Evolutionary conservation across 1,139 yeast genomes (phyloP).

Genomic region (Candida sp.): DNA sequence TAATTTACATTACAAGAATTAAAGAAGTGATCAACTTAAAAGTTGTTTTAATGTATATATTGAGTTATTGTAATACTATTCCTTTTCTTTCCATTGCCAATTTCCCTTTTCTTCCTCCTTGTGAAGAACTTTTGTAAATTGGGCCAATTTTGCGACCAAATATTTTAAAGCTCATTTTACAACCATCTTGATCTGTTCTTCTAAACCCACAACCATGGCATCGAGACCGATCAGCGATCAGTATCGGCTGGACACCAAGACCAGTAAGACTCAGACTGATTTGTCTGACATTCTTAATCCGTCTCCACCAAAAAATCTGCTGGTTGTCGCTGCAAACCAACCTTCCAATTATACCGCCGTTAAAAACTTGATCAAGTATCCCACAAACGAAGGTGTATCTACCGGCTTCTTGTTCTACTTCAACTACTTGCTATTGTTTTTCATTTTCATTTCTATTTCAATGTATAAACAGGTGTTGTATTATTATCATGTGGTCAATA

Average conservation of each 20-base stretch:
- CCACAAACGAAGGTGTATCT: neutral
- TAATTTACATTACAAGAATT: no score
- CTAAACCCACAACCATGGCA: neutral
- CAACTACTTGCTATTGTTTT: constrained; percentile 38
- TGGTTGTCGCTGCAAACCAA: neutral
- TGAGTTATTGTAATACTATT: no score
- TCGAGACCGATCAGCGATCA: neutral
- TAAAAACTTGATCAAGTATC: neutral
- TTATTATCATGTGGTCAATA: constrained; percentile 50
- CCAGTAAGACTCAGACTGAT: neutral
- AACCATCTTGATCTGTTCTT: neutral
- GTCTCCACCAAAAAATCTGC: neutral
- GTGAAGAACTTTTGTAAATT: neutral
- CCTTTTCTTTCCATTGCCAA: no score
- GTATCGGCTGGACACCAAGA: neutral
- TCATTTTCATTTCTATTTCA: constrained; percentile 55
- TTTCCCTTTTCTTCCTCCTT: no score
- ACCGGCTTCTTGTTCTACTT: constrained; percentile 10
- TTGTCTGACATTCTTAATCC: neutral
- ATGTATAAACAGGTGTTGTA: constrained; percentile 51
- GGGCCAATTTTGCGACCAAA: neutral
- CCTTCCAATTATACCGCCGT: neutral
- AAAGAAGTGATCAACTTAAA: no score
- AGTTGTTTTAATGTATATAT: no score
- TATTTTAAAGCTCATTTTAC: neutral